Conservation (phyloP, 371 early-diverging fungal genomes). For the Chytridium lagenaria region DNA sequence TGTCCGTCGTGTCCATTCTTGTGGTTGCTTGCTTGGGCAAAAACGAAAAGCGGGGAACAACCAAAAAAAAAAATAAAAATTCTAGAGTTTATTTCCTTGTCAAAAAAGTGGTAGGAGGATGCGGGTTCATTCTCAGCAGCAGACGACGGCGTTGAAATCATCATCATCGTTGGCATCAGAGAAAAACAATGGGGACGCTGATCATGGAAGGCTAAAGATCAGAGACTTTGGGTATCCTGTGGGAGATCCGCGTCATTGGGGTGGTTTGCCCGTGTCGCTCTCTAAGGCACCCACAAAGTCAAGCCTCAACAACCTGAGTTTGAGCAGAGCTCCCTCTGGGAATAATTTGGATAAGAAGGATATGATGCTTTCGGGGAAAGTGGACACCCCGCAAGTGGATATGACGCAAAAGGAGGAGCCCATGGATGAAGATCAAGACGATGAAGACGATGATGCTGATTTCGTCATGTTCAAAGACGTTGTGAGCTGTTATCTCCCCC, state of each 20-base stretch:
- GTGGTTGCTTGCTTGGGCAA: no score
- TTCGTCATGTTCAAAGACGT: conserved; percentile 7
- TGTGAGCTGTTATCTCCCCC: conserved; percentile 13
- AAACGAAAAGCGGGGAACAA: no score
- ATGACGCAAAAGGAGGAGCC: not conserved
- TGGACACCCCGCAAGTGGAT: not conserved
- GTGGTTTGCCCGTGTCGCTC: not conserved
- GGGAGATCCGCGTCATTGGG: conserved; percentile 18
- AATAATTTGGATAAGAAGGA: not conserved
- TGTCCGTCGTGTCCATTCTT: no score
- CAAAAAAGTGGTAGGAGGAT: no score
- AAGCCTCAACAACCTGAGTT: conserved; percentile 3
- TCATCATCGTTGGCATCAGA: no score
- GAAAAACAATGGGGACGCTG: no score
- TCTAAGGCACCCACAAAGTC: conserved; percentile 22
- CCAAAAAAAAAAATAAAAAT: no score
- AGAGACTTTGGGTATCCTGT: conserved; percentile 20
- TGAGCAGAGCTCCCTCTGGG: not conserved
- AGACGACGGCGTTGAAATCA: no score
- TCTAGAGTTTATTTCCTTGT: no score
- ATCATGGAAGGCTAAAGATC: not conserved
- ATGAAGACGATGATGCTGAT: conserved; percentile 16
- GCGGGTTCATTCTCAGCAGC: no score
- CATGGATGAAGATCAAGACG: not conserved
- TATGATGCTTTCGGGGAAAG: not conserved